Evolutionary conservation across 2,329 filamentous ascomycete genomes (phyloP).

Genomic region (Scolecobasidium constrictum): DNA sequence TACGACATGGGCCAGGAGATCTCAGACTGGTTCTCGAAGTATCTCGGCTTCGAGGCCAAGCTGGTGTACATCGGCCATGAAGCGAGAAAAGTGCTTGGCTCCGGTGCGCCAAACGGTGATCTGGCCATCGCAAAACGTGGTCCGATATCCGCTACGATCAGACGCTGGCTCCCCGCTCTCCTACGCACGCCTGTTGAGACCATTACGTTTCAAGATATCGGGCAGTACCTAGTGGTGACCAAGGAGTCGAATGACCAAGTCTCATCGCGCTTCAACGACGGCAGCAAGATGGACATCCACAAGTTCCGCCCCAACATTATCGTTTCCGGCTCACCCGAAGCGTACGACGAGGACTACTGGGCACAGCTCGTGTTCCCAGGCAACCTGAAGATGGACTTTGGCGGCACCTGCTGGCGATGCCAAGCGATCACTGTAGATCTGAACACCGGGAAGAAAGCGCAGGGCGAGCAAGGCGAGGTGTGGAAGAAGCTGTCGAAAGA

Average conservation of each 20-base stretch:
- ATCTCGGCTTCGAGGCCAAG: conserved; percentile 32
- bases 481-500: conserved; percentile 34
- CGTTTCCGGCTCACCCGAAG: conserved; percentile 25
- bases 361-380: conserved; percentile 22
- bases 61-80: conserved; percentile 34
- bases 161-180: conserved; percentile 22
- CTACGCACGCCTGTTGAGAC: conserved; percentile 15
- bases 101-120: conserved; percentile 8
- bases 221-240: conserved; percentile 63
- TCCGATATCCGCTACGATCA: conserved; percentile 27
- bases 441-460: conserved; percentile 28
- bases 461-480: conserved; percentile 26
- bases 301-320: conserved; percentile 39
- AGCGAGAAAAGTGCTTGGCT: conserved; percentile 27
- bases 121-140: conserved; percentile 26
- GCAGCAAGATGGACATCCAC: conserved; percentile 30
- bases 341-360: conserved; percentile 39
- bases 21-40: conserved; percentile 31
- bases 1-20: conserved; percentile 31
- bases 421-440: conserved; percentile 38
- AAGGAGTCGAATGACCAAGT: conserved; percentile 60
- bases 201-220: conserved; percentile 63
- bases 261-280: conserved; percentile 29
- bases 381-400: conserved; percentile 21
- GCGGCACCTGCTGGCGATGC: conserved; percentile 36